Percentiles rank a stretch among this genome's conserved stretches.
Evolutionary conservation across 2,329 filamentous ascomycete species (phyloP).

Genomic region (Xylariaceae sp.): DNA sequence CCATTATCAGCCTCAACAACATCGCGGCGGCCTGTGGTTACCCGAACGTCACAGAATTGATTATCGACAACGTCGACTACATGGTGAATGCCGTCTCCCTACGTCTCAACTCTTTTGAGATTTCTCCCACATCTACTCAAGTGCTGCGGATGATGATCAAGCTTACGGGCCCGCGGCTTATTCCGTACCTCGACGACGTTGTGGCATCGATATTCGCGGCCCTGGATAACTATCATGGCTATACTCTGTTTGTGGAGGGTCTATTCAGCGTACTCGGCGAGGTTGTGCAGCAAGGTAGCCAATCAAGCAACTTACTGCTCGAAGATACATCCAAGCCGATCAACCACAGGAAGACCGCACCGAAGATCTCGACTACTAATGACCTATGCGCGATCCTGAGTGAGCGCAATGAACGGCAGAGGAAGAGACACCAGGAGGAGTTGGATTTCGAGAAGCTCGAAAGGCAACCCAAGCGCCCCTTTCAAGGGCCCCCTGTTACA

Average conservation of each 20-base stretch:
- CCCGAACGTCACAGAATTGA: slow-evolving; percentile 61
- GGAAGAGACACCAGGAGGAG: slow-evolving; percentile 28
- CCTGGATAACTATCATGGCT: slow-evolving; percentile 92
- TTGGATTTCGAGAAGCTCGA: slow-evolving; percentile 31
- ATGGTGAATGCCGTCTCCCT: slow-evolving; percentile 89
- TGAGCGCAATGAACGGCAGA: slow-evolving; percentile 48
- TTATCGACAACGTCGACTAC: slow-evolving; percentile 91
- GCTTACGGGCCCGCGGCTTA: slow-evolving; percentile 70
- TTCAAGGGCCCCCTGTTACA: slow-evolving; percentile 28
- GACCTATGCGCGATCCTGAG: slow-evolving; percentile 55
- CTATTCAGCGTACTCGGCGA: slow-evolving; percentile 78
- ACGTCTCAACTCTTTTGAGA: slow-evolving; percentile 84
- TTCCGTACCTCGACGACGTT: slow-evolving; percentile 88
- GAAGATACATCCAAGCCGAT: slow-evolving; percentile 34
- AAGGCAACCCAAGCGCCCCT: slow-evolving; percentile 34
- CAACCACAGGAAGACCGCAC: slow-evolving; percentile 39
- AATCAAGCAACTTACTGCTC: slow-evolving; percentile 46
- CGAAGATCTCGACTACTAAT: slow-evolving; percentile 34
- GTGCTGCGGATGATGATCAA: slow-evolving; percentile 93
- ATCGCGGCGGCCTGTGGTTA: slow-evolving; percentile 75
- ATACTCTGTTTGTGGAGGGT: slow-evolving; percentile 75
- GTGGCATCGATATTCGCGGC: slow-evolving; percentile 87
- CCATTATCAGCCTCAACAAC: slow-evolving; percentile 74
- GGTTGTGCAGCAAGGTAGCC: slow-evolving; percentile 75
- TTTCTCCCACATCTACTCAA: slow-evolving; percentile 84